Evolutionary conservation across 306 rosid species (phyloP), one percentile per base, ranked within the genome.

Genomic region (Castanea mollissima): DNA sequence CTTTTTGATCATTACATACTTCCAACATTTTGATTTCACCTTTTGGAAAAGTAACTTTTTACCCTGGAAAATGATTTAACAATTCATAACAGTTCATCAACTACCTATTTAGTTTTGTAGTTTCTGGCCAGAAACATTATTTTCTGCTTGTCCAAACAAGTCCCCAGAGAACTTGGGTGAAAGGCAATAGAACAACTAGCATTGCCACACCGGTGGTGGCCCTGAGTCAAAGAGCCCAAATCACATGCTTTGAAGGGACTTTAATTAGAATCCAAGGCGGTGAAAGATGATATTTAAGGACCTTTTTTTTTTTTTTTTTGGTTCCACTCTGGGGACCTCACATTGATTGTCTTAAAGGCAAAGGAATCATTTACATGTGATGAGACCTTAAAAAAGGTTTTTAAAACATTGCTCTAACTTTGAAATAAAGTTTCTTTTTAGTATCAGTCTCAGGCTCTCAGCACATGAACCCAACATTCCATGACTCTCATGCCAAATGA

Each of bases 191-290:
- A 49, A 49, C 20, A 44, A 59, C 34, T 18, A 23, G 63, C 69
- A 51, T 21, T 55, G 71, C 76, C 38, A 38, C 58, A 75, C 70
- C 55, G 74, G 41, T 58, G 71, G 74, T 79, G 82, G 67, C 72
- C 78, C 46, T 32, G 69, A 76, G 73, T 60, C 79, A 80, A 49
- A 73, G 55, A 21, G 10, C 71, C 77, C 38, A 81, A 84, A 77
- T 60, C 80, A 54, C 80, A 58, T 74, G 83, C 85, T 69, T 81
- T 69, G 38, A 55, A 49, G 52, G 77, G 78, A 74, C 88, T 81
- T 85, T 85, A 69, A 85, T 78, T 77, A 85, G 83, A 74, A 85
- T 85, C 88, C 85, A 78, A 85, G 83, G 85, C 80, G 14, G 74
- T 69, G 74, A 74, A 74, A 77, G 75, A 73, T 75, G 72, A 76